Conservation (phyloP, 2,329 filamentous ascomycete genomes). For the Colletotrichum sp. region DNA sequence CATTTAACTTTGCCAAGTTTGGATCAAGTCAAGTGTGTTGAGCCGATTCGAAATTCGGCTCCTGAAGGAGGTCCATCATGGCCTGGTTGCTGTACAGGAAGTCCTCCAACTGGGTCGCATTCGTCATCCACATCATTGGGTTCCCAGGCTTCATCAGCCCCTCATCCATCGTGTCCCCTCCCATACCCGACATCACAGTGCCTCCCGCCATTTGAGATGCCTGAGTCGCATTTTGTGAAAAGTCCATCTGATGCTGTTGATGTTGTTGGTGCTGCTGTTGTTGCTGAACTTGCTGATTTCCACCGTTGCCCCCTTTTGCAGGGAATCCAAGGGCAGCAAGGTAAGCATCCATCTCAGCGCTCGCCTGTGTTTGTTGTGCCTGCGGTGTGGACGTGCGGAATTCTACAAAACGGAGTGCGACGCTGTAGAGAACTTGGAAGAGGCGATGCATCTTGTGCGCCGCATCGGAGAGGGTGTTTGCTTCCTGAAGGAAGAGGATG, state of each 20-base stretch:
- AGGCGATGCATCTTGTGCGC: constrained; percentile 60
- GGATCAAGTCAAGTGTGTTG: neutral
- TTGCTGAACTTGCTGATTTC: neutral
- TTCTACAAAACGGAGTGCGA: constrained; percentile 63
- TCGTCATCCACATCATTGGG: constrained; percentile 39
- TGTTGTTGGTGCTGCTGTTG: neutral
- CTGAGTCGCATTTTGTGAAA: neutral
- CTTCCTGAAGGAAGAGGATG: constrained; percentile 54
- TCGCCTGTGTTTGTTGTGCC: constrained; percentile 34
- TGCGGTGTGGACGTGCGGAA: constrained; percentile 43
- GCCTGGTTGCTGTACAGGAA: constrained; percentile 42
- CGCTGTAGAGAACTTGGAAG: constrained; percentile 61
- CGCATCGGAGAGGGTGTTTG: constrained; percentile 48
- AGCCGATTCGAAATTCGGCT: constrained; percentile 8
- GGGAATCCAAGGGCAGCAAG: constrained; percentile 55
- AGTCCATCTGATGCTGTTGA: neutral
- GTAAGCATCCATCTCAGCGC: constrained; percentile 52
- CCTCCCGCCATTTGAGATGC: neutral
- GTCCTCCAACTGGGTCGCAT: constrained; percentile 38
- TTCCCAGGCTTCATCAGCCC: constrained; percentile 16
- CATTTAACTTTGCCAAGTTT: neutral
- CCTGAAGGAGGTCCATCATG: constrained; percentile 39
- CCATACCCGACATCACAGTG: neutral
- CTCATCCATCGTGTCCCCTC: neutral
- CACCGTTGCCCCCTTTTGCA: neutral